Evolutionary conservation across 2,329 filamentous ascomycete species (phyloP).

Genomic region (Aspergillus melleus): DNA sequence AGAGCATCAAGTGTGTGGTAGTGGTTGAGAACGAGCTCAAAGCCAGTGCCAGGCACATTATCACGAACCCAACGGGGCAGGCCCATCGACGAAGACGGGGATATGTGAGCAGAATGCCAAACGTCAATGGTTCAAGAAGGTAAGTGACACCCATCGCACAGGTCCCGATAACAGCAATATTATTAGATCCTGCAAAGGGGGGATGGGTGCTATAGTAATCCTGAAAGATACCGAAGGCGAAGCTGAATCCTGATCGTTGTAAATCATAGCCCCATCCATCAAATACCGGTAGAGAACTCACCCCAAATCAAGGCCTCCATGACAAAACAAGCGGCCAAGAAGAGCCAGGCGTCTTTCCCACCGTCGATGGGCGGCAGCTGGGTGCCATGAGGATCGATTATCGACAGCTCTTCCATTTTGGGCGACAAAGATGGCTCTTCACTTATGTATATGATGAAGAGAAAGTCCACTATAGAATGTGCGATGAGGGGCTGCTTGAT

Average conservation of each 20-base stretch:
- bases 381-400: neutral
- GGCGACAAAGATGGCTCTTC: no score
- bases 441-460: neutral
- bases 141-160: conserved; percentile 24
- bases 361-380: conserved; percentile 35
- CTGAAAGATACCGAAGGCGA: conserved; percentile 34
- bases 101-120: conserved; percentile 19
- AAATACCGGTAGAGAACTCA: conserved; percentile 22
- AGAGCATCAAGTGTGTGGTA: conserved; percentile 25
- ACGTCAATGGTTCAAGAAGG: neutral
- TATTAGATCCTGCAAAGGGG: conserved; percentile 23
- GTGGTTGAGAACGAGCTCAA: conserved; percentile 26
- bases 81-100: conserved; percentile 21
- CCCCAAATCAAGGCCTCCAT: conserved; percentile 58
- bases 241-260: conserved; percentile 19
- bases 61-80: conserved; percentile 19
- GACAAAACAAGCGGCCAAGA: conserved; percentile 52
- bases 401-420: neutral
- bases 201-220: conserved; percentile 32
- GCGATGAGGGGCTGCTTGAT: neutral
- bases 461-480: neutral
- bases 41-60: conserved; percentile 27
- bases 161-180: conserved; percentile 35
- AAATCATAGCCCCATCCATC: neutral
- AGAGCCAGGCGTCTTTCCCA: conserved; percentile 46